Conservation (phyloP, 208 protist species). For the Leptomonas seymouri region DNA sequence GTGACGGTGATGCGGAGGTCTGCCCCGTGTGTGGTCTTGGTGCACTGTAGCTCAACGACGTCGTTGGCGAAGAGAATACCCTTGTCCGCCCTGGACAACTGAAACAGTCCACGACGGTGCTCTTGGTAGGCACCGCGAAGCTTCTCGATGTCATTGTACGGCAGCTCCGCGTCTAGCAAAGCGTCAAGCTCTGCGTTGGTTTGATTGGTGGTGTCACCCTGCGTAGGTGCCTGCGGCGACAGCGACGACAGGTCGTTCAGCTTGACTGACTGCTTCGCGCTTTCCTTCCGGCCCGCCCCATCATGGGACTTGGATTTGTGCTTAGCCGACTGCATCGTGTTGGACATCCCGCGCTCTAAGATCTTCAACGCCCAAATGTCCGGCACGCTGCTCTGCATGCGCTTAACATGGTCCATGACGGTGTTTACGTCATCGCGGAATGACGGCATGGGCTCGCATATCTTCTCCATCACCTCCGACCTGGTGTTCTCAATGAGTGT, state of each 20-base stretch:
- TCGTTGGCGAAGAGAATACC: conserved; percentile 57
- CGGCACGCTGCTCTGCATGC: conserved; percentile 29
- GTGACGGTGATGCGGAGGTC: conserved; percentile 51
- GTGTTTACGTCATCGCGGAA: conserved; percentile 52
- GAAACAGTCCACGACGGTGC: conserved; percentile 42
- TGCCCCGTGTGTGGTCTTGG: conserved; percentile 45
- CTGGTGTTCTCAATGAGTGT: conserved; percentile 74
- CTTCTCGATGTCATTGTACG: conserved; percentile 44
- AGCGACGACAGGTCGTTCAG: conserved; percentile 93
- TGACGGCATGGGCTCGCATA: conserved; percentile 76
- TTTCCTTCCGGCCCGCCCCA: not conserved
- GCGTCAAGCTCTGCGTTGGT: conserved; percentile 61
- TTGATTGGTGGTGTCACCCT: conserved; percentile 78
- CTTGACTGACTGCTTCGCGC: conserved; percentile 59
- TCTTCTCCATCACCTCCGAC: conserved; percentile 60
- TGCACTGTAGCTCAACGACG: conserved; percentile 55
- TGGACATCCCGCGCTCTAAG: conserved; percentile 28
- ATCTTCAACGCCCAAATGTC: conserved; percentile 53
- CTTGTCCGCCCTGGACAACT: conserved; percentile 21
- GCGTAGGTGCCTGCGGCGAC: conserved; percentile 96
- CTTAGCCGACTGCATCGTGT: conserved; percentile 6
- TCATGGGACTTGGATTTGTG: conserved; percentile 15
- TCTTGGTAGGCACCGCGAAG: conserved; percentile 36
- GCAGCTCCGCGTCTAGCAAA: conserved; percentile 72
- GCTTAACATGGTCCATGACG: conserved; percentile 40